Conservation (phyloP, 2,329 filamentous ascomycete genomes). For the Blastomyces parvus region DNA sequence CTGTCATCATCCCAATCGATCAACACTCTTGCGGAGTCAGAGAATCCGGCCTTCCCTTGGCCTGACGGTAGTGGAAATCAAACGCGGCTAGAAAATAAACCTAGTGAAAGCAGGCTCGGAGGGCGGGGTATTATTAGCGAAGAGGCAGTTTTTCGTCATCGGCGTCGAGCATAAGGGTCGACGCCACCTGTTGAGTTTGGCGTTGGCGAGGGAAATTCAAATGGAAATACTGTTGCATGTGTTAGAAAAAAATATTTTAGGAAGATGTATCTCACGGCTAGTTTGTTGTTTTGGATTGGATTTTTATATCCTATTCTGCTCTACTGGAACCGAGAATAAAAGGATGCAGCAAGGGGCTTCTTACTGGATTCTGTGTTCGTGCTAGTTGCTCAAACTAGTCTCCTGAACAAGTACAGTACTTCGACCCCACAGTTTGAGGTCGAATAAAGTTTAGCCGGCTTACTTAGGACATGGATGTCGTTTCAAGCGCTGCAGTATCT, state of each 20-base stretch:
- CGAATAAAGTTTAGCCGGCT: not conserved
- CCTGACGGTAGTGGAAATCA: not conserved
- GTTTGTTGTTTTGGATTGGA: not conserved
- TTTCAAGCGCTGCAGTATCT: conserved; percentile 6
- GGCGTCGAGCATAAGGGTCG: not conserved
- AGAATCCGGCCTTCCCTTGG: not conserved
- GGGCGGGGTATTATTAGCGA: not conserved
- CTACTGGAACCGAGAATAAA: not conserved
- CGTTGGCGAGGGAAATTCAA: not conserved
- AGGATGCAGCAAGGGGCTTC: not conserved
- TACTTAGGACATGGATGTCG: conserved; percentile 5
- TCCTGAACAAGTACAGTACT: not conserved
- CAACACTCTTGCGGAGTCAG: not conserved
- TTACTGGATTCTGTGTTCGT: not conserved
- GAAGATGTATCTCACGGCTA: not conserved
- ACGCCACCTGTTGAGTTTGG: not conserved
- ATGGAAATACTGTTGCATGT: not conserved
- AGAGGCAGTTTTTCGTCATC: not conserved
- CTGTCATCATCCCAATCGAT: not conserved
- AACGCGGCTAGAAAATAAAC: not conserved
- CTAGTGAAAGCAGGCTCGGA: not conserved
- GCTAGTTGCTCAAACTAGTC: not conserved
- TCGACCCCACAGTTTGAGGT: not conserved
- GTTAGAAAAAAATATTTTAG: not conserved
- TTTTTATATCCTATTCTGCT: not conserved